Conservation (phyloP, 2,329 filamentous ascomycete species). For the Diaporthe sp. region DNA sequence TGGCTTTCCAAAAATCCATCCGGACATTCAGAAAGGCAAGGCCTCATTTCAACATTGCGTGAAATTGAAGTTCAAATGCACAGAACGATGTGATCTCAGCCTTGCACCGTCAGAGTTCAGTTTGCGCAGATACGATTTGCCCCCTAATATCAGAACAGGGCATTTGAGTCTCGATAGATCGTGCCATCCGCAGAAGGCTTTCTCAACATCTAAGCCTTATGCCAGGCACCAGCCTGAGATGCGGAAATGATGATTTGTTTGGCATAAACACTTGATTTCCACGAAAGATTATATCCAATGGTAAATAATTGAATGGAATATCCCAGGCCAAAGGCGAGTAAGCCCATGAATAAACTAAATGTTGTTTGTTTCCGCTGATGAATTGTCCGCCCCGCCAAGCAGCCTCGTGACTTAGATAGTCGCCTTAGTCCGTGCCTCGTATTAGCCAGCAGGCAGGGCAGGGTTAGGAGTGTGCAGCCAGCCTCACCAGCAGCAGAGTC, state of each 20-base stretch:
- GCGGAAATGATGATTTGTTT: background rate
- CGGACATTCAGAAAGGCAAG: background rate
- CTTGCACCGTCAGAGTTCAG: too few species aligned
- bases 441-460: background rate
- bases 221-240: background rate
- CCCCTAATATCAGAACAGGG: too few species aligned
- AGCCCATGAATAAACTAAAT: background rate
- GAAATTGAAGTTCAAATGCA: background rate
- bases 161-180: background rate
- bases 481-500: background rate
- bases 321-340: too few species aligned
- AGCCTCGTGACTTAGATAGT: slow-evolving; percentile 39
- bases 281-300: background rate
- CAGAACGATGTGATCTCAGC: too few species aligned
- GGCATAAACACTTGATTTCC: background rate
- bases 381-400: background rate
- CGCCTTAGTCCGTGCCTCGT: background rate
- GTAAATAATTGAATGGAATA: background rate
- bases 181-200: background rate
- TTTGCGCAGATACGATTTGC: background rate
- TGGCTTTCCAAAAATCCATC: background rate
- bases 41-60: background rate
- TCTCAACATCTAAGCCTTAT: slow-evolving; percentile 1
- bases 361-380: background rate
- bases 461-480: slow-evolving; percentile 23